These are phyloP conservation scores for Harrya chromipes DNA, from an alignment of 768 basidiomycete species.

Conservation along the genomic window DNA sequence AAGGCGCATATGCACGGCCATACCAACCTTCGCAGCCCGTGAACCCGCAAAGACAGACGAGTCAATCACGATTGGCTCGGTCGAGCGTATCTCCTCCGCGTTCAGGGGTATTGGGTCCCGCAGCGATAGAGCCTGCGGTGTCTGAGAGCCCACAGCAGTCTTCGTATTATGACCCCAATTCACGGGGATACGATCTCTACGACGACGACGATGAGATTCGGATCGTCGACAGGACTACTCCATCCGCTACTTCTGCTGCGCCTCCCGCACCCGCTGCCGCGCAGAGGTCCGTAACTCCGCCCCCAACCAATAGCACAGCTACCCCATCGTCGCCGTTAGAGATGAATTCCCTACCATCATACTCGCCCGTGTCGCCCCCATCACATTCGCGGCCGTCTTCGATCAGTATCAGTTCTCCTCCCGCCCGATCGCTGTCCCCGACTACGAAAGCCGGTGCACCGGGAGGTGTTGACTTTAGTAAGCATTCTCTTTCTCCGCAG, in stretches of 20 bases:
- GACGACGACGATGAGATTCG: conserved; percentile 15
- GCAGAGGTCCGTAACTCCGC: not conserved
- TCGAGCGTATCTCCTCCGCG: conserved; percentile 11
- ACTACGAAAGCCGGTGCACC: conserved; percentile 3
- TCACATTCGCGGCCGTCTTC: not conserved
- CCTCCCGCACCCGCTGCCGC: not conserved
- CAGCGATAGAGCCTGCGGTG: not conserved
- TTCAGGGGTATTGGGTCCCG: conserved; percentile 5
- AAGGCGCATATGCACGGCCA: conserved; percentile 3
- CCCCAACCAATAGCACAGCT: not conserved
- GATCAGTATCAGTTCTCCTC: not conserved
- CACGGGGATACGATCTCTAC: conserved; percentile 28
- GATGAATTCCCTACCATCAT: conserved; percentile 3
- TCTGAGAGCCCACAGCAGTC: conserved; percentile 14
- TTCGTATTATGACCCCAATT: conserved; percentile 37
- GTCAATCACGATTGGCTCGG: conserved; percentile 6
- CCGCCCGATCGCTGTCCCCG: conserved; percentile 10
- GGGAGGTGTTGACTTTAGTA: conserved; percentile 32
- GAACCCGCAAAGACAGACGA: conserved; percentile 1
- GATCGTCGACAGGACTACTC: conserved; percentile 3
- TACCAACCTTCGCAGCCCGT: not conserved
- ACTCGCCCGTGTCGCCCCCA: conserved; percentile 6
- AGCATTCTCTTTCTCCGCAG: conserved; percentile 1
- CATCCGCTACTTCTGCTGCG: not conserved
- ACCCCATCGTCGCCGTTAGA: conserved; percentile 1